phyloP scores from a whole-genome alignment of 2,329 filamentous ascomycete genomes.

The Biscogniauxia mediterranea region DNA sequence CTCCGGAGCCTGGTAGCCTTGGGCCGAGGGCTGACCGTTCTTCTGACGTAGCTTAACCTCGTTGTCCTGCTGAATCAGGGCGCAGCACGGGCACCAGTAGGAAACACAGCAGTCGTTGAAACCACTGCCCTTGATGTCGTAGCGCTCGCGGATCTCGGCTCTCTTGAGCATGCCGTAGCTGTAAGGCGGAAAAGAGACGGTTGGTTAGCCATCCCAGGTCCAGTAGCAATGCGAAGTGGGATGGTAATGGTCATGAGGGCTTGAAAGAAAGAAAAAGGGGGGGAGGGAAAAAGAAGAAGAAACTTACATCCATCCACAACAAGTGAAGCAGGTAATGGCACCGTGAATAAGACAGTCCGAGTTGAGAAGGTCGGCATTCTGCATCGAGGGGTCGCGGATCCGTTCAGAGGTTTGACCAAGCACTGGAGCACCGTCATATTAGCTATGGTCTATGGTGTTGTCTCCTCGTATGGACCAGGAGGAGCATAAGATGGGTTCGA shows the following conservation, averaged over 20 bases:
- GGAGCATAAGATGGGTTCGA: background rate
- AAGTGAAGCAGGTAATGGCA: slow-evolving; percentile 24
- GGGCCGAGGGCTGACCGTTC: slow-evolving; percentile 20
- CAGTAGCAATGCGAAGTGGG: background rate
- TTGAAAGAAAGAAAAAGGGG: no score
- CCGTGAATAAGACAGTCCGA: slow-evolving; percentile 31
- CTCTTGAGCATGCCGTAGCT: slow-evolving; percentile 45
- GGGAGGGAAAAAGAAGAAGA: background rate
- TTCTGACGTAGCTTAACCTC: slow-evolving; percentile 34
- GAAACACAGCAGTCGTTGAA: slow-evolving; percentile 41
- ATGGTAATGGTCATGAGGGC: background rate
- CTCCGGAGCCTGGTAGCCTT: slow-evolving; percentile 33
- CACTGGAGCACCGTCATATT: slow-evolving; percentile 18
- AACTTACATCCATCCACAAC: slow-evolving; percentile 33
- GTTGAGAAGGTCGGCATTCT: slow-evolving; percentile 28
- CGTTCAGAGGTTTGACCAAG: slow-evolving; percentile 33
- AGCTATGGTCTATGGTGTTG: background rate
- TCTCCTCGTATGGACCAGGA: background rate
- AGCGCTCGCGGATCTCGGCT: slow-evolving; percentile 40
- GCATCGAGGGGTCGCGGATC: slow-evolving; percentile 30
- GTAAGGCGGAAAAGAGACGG: slow-evolving; percentile 30
- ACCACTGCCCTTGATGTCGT: slow-evolving; percentile 43
- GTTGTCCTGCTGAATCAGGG: slow-evolving; percentile 46
- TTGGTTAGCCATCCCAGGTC: background rate
- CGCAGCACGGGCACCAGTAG: slow-evolving; percentile 47